Evolutionary conservation across 306 rosid species (phyloP), one percentile per base, ranked within the genome.

Genomic region (Cucurbita argyrosperma): DNA sequence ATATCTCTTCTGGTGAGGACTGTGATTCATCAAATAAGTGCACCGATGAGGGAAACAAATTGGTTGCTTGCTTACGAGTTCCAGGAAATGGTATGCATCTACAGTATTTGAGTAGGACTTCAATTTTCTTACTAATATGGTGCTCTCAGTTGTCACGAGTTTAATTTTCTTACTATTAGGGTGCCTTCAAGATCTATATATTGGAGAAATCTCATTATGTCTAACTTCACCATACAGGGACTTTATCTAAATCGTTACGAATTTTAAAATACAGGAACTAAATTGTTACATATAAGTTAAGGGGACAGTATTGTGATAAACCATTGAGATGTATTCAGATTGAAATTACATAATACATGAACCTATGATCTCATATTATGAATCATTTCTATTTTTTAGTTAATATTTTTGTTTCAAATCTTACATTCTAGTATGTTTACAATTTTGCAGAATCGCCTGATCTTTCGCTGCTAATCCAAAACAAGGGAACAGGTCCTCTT

Each of bases 61-160:
- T 85, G 77, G 78, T 81, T 71, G 87, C 85, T 3, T 83, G 89
- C 79, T 83, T 85, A 80, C 77, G 85, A 81, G 85, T 85, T 66
- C 89, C 85, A 0, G 83, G 89, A 81, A 69, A 85, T 71, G 85
- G 87, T 85, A 76, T 53, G 83, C 18, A 13, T 26, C 49, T 67
- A 61, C 54, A 68, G 35, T 15, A 45, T 47, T 54, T 59, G 21
- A 39, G 16, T 58, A 50, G 38, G 26, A 59, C 57, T 46, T 43
- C 7, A 51, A 14, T 71, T 21, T 42, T 21, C 10, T 26, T 26
- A 6, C 56, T 47, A 23, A 11, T 6, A 18, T 69, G 13, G 72
- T 35, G 26, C 16, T 70, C 14, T 49, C 9, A 26, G 9, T 8
- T 45, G 6, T 68, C 35, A 30, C 35, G 35, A 30, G 4, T 30